Evolutionary conservation across 305 asterid species (phyloP), one percentile per base, ranked within the genome.

Genomic region (Caryopteris hybrid): DNA sequence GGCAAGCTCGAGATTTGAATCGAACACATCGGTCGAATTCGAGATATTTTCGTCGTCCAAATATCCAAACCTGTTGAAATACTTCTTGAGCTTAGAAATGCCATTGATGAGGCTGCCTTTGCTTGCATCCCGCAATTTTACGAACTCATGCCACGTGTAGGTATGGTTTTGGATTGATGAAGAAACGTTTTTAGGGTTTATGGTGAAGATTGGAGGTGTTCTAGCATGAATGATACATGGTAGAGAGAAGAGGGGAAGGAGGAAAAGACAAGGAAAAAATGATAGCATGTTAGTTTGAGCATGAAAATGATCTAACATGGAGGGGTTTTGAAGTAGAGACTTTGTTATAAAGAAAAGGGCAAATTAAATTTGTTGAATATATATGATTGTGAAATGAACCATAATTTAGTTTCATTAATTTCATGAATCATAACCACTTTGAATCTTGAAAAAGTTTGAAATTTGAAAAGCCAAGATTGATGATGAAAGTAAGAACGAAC

Each of bases 71-170:
- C 48, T 76, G 34, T 66, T 70, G 59, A 87, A 78, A 47, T 90
- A 90, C 16, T 68, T 81, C 78, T 84, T 90, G 72, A 90, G 86
- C 16, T 82, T 66, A 1, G 87, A 82, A 25, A 89, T 81, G 21
- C 88, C 86, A 10, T 59, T 10, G 58, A 84, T 11, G 34, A 57
- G 50, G 68, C 68, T 81, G 51, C 91, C 92, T 66, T 68, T 84
- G 33, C 65, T 66, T 5, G 83, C 86, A 21, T 76, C 72, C 16
- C 42, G 56, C 27, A 84, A 72, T 12, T 13, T 78, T 16, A 68
- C 70, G 58, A 88, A 84, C 6, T 82, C 83, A 21, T 76, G 80
- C 92, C 90, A 84, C 14, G 64, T 61, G 61, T 75, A 42, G 48
- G 38, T 50, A 21, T 47, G 69, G 27, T 9, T 46, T 14, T 65